Evolutionary conservation across 768 basidiomycete genomes (phyloP).

Genomic region (Omphalotus guepiniiformis): DNA sequence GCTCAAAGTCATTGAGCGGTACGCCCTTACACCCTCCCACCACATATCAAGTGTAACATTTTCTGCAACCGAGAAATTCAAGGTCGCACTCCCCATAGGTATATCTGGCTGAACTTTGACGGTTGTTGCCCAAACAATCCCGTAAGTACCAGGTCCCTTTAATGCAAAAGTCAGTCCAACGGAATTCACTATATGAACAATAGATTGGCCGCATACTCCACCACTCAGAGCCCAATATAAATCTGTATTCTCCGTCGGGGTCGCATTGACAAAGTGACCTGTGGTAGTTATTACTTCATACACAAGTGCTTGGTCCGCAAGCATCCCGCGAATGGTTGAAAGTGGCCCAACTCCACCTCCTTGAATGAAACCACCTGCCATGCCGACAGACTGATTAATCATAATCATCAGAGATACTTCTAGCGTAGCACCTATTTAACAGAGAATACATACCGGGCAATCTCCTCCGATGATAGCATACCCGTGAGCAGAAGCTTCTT

Average conservation of each 20-base stretch:
- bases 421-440: neutral
- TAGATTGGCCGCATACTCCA: slow-evolving; percentile 14
- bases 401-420: neutral
- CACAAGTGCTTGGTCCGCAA: slow-evolving; percentile 23
- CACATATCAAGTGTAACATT: slow-evolving; percentile 2
- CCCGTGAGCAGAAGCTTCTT: slow-evolving; percentile 11
- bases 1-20: neutral
- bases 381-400: slow-evolving; percentile 26
- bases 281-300: slow-evolving; percentile 37
- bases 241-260: slow-evolving; percentile 30
- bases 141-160: slow-evolving; percentile 9
- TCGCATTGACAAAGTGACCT: slow-evolving; percentile 27
- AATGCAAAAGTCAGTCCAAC: neutral
- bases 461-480: slow-evolving; percentile 11
- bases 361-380: slow-evolving; percentile 32
- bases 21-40: slow-evolving; percentile 7
- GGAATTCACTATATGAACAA: neutral
- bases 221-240: slow-evolving; percentile 37
- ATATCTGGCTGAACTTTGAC: slow-evolving; percentile 9
- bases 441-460: slow-evolving; percentile 7
- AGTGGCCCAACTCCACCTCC: slow-evolving; percentile 22
- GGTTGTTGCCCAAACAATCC: slow-evolving; percentile 5
- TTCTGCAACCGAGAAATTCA: slow-evolving; percentile 3
- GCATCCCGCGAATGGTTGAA: slow-evolving; percentile 9
- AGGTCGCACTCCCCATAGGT: neutral